A percentile compares a stretch with the other conserved stretches of the same genome.
phyloP scores from a whole-genome alignment of 805 yeast genomes.

The Candida sanyiensis region DNA sequence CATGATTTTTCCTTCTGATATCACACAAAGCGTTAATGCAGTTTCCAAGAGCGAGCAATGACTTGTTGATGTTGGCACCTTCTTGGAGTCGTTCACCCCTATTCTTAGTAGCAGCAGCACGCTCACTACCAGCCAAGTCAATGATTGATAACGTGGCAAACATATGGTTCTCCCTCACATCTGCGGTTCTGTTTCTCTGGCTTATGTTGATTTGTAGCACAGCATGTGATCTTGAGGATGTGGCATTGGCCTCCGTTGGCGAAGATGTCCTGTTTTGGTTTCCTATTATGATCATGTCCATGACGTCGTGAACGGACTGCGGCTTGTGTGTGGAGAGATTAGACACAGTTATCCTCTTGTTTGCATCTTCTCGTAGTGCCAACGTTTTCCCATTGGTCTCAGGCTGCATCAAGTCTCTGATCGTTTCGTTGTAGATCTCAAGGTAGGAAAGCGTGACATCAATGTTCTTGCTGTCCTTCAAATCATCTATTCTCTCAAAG shows the following conservation, averaged over 20 bases:
- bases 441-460: constrained; percentile 67
- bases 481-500: constrained; percentile 52
- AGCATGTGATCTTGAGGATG: constrained; percentile 91
- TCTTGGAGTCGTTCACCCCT: constrained; percentile 77
- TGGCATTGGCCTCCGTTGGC: constrained; percentile 86
- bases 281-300: constrained; percentile 70
- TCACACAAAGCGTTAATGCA: constrained; percentile 91
- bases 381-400: constrained; percentile 40
- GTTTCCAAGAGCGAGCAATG: constrained; percentile 84
- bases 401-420: constrained; percentile 71
- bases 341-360: constrained; percentile 60
- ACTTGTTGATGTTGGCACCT: constrained; percentile 90
- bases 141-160: constrained; percentile 81
- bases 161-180: constrained; percentile 58
- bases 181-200: constrained; percentile 56
- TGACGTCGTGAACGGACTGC: constrained; percentile 58
- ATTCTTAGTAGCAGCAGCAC: constrained; percentile 87
- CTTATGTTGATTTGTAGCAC: constrained; percentile 75
- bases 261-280: constrained; percentile 75
- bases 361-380: constrained; percentile 66
- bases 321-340: constrained; percentile 65
- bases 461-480: constrained; percentile 47
- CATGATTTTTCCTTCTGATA: constrained; percentile 57
- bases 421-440: constrained; percentile 89
- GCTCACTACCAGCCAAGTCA: constrained; percentile 91